A percentile compares a stretch with the other conserved stretches of the same genome.
phyloP scores from a whole-genome alignment of 2,329 filamentous ascomycete genomes.

The Chaetomium sp. region DNA sequence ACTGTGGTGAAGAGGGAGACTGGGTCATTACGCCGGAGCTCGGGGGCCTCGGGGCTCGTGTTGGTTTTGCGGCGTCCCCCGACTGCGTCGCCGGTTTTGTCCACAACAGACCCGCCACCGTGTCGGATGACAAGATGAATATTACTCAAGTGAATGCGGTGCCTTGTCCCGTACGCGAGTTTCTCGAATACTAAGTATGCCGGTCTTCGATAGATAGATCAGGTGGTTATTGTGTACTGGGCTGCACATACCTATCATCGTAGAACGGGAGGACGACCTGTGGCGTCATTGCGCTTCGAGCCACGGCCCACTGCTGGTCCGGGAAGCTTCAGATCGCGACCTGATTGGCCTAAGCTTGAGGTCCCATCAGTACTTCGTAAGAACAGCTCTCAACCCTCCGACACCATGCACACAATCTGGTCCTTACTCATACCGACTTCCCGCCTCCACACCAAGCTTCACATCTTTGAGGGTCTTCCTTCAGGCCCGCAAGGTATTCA shows the following conservation, averaged over 20 bases:
- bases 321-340: background rate
- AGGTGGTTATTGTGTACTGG: too few relatives aligned
- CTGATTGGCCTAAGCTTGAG: background rate
- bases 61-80: slow-evolving; percentile 30
- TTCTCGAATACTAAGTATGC: too few relatives aligned
- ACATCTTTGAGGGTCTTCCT: background rate
- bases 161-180: background rate
- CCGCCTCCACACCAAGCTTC: too few relatives aligned
- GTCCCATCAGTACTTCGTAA: too few relatives aligned
- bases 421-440: too few relatives aligned
- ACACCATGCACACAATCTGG: too few relatives aligned
- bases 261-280: background rate
- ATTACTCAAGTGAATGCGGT: background rate
- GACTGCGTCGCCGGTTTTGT: slow-evolving; percentile 34
- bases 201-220: too few relatives aligned
- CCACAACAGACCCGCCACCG: slow-evolving; percentile 46
- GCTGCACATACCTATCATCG: too few relatives aligned
- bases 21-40: slow-evolving; percentile 40
- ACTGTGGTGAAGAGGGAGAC: slow-evolving; percentile 39
- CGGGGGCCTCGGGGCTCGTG: slow-evolving; percentile 22
- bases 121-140: slow-evolving; percentile 25
- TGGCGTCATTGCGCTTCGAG: background rate
- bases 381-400: too few relatives aligned
- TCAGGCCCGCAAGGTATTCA: background rate
- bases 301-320: background rate